Evolutionary conservation across 1,139 yeast genomes (phyloP).

Genomic region (Debaryomycetaceae sp.): DNA sequence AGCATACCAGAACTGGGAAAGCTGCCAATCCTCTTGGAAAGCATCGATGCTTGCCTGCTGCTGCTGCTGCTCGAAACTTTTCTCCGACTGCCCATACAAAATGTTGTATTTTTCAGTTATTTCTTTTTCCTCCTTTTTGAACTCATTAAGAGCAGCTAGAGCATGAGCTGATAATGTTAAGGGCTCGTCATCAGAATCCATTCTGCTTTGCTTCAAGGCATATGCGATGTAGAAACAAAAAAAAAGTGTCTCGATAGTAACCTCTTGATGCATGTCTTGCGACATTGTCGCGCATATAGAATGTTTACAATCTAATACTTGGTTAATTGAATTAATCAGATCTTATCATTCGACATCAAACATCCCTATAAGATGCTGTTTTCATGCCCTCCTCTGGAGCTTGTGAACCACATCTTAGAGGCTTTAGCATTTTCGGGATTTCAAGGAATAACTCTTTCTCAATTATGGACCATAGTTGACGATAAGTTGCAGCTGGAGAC

Average conservation of each 20-base stretch:
- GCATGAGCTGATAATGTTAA: constrained; percentile 63
- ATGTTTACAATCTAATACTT: background rate
- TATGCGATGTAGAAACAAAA: background rate
- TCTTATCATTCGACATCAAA: too few relatives aligned
- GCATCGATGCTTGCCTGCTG: constrained; percentile 47
- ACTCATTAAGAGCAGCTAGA: constrained; percentile 73
- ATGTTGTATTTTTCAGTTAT: constrained; percentile 58
- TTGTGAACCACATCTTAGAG: constrained; percentile 26
- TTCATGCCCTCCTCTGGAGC: constrained; percentile 26
- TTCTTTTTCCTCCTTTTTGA: constrained; percentile 61
- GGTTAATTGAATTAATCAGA: too few relatives aligned
- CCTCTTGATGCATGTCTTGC: background rate
- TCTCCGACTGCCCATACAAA: constrained; percentile 58
- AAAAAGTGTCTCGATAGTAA: background rate
- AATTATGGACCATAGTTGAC: constrained; percentile 28
- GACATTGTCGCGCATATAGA: background rate
- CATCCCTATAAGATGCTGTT: constrained; percentile 13
- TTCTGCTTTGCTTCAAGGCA: constrained; percentile 5
- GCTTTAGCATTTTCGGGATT: constrained; percentile 36
- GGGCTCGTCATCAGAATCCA: constrained; percentile 42
- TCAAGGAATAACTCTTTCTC: constrained; percentile 25
- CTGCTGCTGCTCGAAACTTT: constrained; percentile 31
- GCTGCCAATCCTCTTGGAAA: constrained; percentile 90
- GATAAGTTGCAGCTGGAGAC: constrained; percentile 15
- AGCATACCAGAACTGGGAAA: constrained; percentile 86